Evolutionary conservation across 768 basidiomycete genomes (phyloP), one percentile per base, ranked within the genome.

Genomic region (Suillus americanus): DNA sequence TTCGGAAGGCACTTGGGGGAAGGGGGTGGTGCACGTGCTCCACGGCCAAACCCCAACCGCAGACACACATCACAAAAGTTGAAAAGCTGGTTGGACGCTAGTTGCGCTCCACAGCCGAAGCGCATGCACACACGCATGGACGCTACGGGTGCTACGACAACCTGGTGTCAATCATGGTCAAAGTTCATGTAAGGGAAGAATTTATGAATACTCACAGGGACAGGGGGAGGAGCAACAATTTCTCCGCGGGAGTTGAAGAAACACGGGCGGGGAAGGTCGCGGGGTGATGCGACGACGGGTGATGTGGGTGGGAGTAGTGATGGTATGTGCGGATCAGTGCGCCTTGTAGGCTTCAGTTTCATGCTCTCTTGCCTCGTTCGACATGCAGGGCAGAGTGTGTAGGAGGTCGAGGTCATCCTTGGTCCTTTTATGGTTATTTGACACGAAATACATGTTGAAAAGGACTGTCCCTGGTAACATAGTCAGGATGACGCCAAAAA

Each of bases 31-130:
- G 40, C 46, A 5, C 62, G 46, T 10, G 37, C 59, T 9, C 48
- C 43, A 20, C 64, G 64, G 23, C 43, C 45, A 28, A 65, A 64
- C 3, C 65, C 64, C 25, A 65, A 65, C 18, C 59, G n/a, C 2
- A 56, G 41, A 41, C 73, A 73, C 18, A 23, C 55, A n/a, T 57
- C 60, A 12, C 72, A 73, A 18, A 66, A n/a, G 25, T 62, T 57
- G 6, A 65, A 60, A 1, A 14, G n/a, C 9, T 45, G 48, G 37
- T 65, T 50, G 35, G 23, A 1, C 2, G 62, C 57, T 3, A 74
- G 13, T 2, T 60, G 63, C 0, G 50, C 59, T 5, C 69, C 67
- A 20, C 72, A 73, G 7, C 73, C 73, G 8, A 62, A 66, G 51
- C 73, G 69, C 62, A 66, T 61, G 28, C 72, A 73, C 10, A 64